Percentiles rank a stretch among this genome's conserved stretches.
Conservation (phyloP, 2,329 filamentous ascomycete genomes). For the Didymella arachidicola region DNA sequence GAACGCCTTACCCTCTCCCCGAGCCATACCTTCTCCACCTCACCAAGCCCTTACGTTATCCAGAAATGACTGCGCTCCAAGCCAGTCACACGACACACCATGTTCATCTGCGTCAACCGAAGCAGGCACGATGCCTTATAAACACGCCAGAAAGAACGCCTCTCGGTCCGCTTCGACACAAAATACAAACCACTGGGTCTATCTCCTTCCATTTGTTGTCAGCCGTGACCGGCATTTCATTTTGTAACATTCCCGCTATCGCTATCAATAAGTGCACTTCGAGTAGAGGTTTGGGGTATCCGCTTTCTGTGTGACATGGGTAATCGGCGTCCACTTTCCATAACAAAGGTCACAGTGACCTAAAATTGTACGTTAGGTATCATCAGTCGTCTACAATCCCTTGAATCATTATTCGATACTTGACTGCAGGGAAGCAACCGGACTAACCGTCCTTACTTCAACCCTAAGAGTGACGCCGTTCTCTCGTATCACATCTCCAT, state of each 20-base stretch:
- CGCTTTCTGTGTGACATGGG: background rate
- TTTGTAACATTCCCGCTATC: constrained; percentile 17
- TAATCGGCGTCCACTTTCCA: background rate
- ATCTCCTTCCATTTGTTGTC: background rate
- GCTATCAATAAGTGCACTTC: background rate
- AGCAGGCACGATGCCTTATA: background rate
- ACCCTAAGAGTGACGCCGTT: background rate
- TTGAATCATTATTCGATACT: background rate
- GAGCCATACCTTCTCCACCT: background rate
- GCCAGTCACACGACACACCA: background rate
- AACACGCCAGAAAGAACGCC: background rate
- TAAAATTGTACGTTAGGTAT: constrained; percentile 3
- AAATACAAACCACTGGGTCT: background rate
- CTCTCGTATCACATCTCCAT: background rate
- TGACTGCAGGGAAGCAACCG: background rate
- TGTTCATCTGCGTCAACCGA: background rate
- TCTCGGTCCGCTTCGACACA: background rate
- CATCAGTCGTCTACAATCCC: background rate
- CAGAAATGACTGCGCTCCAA: background rate
- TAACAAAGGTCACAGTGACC: background rate
- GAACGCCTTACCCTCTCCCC: background rate
- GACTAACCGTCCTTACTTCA: background rate
- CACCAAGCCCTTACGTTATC: background rate
- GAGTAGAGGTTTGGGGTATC: background rate
- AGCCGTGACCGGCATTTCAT: background rate